Evolutionary conservation across 768 basidiomycete genomes (phyloP).

Genomic region (Suillus variegatus): DNA sequence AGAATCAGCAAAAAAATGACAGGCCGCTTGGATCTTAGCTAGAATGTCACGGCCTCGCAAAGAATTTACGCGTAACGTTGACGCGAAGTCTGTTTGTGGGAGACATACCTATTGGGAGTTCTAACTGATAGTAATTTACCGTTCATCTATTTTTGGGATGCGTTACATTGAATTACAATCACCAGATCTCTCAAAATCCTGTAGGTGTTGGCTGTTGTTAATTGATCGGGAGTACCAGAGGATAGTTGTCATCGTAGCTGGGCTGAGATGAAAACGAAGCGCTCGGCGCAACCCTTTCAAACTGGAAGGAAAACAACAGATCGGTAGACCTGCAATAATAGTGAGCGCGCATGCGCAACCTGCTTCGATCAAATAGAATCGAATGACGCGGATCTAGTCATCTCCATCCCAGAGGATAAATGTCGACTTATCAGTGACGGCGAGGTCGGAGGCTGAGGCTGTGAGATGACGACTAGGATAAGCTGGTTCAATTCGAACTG

Average conservation of each 20-base stretch:
- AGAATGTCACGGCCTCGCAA: background rate
- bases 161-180: constrained; percentile 1
- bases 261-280: background rate
- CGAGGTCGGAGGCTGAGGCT: constrained; percentile 28
- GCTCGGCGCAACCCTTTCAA: background rate
- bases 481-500: constrained; percentile 19
- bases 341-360: background rate
- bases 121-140: background rate
- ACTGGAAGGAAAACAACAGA: background rate
- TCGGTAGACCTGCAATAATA: background rate
- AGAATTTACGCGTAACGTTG: background rate
- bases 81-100: constrained; percentile 2
- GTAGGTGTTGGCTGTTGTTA: constrained; percentile 1
- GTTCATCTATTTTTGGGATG: constrained; percentile 1
- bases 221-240: background rate
- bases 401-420: background rate
- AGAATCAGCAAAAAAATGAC: constrained; percentile 21
- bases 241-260: constrained; percentile 1
- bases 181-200: constrained; percentile 5
- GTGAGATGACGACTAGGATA: constrained; percentile 25
- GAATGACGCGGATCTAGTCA: background rate
- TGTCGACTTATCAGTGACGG: background rate
- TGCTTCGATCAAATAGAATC: constrained; percentile 2
- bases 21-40: constrained; percentile 31
- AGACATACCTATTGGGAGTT: background rate